These are phyloP conservation scores for Colletotrichum spaethianum DNA, from an alignment of 2,329 filamentous ascomycete species.

Conservation along the genomic window DNA sequence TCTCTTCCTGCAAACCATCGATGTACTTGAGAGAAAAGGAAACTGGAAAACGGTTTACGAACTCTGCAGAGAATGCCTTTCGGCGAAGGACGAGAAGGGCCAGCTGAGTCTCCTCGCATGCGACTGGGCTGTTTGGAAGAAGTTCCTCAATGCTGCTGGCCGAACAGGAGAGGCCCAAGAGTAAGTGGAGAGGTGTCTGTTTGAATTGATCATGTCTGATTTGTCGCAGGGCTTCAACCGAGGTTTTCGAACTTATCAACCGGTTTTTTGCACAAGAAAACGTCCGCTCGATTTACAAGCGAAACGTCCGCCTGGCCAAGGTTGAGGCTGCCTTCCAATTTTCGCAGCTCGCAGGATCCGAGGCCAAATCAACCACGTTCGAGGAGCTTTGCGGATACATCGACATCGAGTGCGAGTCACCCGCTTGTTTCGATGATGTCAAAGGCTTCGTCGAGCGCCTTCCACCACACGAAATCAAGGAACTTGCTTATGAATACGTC, in stretches of 20 bases:
- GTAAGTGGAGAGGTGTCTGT: conserved; percentile 46
- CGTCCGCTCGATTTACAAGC: conserved; percentile 54
- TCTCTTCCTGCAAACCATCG: conserved; percentile 58
- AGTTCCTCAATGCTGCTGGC: conserved; percentile 56
- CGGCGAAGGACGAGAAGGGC: conserved; percentile 53
- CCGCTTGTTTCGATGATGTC: conserved; percentile 63
- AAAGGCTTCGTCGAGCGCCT: conserved; percentile 61
- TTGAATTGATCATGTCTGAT: neutral
- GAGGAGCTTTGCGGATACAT: conserved; percentile 55
- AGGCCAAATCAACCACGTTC: conserved; percentile 34
- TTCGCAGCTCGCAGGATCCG: neutral
- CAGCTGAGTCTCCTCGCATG: conserved; percentile 60
- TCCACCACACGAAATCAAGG: conserved; percentile 54
- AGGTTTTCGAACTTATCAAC: conserved; percentile 34
- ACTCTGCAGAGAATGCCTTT: conserved; percentile 61
- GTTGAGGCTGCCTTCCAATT: conserved; percentile 56
- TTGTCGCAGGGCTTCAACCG: conserved; percentile 10
- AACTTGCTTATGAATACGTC: conserved; percentile 56
- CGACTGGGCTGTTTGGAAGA: conserved; percentile 59
- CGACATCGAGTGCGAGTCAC: conserved; percentile 52
- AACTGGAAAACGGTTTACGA: conserved; percentile 60
- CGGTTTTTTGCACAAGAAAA: conserved; percentile 30
- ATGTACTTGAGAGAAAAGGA: conserved; percentile 53
- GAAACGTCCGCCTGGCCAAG: conserved; percentile 56
- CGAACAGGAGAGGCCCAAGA: conserved; percentile 49